Evolutionary conservation across 2,329 filamentous ascomycete genomes (phyloP).

Genomic region (Alternaria arbusti): DNA sequence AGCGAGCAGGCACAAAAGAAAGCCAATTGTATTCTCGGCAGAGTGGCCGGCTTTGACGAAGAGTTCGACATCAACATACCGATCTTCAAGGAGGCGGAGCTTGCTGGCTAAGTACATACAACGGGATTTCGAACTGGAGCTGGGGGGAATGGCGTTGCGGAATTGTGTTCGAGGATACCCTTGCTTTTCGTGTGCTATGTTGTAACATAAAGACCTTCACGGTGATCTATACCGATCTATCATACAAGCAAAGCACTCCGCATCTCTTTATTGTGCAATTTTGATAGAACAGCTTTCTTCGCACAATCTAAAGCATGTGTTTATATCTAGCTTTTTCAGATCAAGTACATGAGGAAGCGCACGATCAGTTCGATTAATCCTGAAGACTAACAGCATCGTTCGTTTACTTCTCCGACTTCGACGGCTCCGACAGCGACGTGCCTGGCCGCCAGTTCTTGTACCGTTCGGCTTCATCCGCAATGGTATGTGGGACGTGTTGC

Average conservation of each 20-base stretch:
- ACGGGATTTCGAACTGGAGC: accelerated
- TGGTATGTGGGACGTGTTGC: slow-evolving; percentile 52
- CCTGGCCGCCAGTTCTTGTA: slow-evolving; percentile 51
- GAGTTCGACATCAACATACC: slow-evolving; percentile 50
- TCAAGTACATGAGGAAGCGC: not conserved
- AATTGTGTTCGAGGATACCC: not conserved
- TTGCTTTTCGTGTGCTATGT: not conserved
- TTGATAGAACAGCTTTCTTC: not conserved
- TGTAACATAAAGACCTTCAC: not conserved
- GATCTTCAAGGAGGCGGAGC: slow-evolving; percentile 20
- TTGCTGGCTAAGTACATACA: not conserved
- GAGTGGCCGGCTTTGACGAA: slow-evolving; percentile 39
- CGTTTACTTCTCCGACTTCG: slow-evolving; percentile 26
- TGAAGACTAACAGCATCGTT: not conserved
- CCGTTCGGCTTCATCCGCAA: slow-evolving; percentile 51
- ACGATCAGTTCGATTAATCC: not conserved
- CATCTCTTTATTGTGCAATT: not conserved
- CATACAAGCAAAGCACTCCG: not conserved
- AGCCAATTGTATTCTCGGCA: slow-evolving; percentile 46
- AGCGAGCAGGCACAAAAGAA: slow-evolving; percentile 36
- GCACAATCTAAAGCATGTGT: not conserved
- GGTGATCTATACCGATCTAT: not conserved
- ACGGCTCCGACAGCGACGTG: slow-evolving; percentile 37
- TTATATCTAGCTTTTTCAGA: not conserved
- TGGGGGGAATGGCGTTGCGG: not conserved